Base-by-base conservation (phyloP, 192 early-diverging fungal genomes). In the Backusella circina region DNA sequence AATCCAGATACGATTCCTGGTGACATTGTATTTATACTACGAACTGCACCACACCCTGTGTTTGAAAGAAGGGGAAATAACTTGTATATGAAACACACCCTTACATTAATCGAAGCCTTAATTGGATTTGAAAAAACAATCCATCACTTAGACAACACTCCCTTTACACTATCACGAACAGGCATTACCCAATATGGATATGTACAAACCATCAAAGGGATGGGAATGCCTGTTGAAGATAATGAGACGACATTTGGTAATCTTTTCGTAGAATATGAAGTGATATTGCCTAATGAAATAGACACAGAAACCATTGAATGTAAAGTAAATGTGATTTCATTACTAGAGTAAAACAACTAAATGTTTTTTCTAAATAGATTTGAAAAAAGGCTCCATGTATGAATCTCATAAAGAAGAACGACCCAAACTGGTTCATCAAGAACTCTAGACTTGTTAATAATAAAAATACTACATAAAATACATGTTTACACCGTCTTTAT, bases 1-100 rank as follows among this genome's bases (percentile, higher is more conserved):
- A 86, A 87, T 26, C 98, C 98, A 12, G 98, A 99, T 72, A 83
- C 88, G 15, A 86, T 92, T 50, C 90, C 97, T 12, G 98, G 98
- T 6, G 91, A 97, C 35, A 85, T 98, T 16, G 82, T 95, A 36
- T 97, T 99, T 84, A 87, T 82, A 9, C 37, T 99, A 28, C 77
- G 77, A 18, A 90, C 92, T 57, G 74, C 84, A 61, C 89, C 93
- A 9, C 94, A 99, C 76, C 72, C 85, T 31, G 80, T 83, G 10
- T 99, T 95, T 77, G 87, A 88, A 50, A 88, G 98, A 67, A 84
- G 90, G 39, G 96, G 94, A 47, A 81, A 94, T 70, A 76, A 95
- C 80, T 84, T 97, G 72, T 90, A 93, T 65, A 89, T 91, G 54
- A 91, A 94, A 70, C 86, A 91, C 70, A 86, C 86, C 6, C 93